phyloP scores from a whole-genome alignment of 345 rosid genomes.

The Camelina laxa region DNA sequence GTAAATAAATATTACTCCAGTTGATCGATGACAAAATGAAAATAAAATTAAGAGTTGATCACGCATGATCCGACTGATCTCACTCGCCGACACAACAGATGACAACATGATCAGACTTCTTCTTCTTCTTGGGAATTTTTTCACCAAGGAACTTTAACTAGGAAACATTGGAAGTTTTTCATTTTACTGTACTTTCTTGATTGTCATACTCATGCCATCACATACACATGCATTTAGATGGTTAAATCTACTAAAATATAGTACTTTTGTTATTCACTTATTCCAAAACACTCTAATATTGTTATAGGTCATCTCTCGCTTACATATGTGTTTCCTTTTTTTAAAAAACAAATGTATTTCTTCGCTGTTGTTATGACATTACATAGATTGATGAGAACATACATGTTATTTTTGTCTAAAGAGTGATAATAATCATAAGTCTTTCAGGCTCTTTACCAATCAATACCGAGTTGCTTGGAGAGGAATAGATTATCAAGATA shows the following conservation, averaged over 20 bases:
- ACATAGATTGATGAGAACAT: conserved; percentile 7
- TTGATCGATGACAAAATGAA: too few species aligned
- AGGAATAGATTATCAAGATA: conserved; percentile 72
- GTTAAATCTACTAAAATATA: neutral
- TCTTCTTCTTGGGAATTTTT: too few species aligned
- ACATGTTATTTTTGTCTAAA: conserved; percentile 18
- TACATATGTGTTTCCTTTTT: neutral
- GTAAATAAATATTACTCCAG: too few species aligned
- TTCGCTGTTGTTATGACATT: conserved; percentile 8
- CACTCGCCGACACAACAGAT: too few species aligned
- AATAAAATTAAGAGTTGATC: too few species aligned
- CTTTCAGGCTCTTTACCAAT: conserved; percentile 62
- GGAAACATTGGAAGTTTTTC: neutral
- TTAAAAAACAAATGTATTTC: too few species aligned
- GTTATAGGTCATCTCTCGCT: neutral
- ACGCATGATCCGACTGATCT: too few species aligned
- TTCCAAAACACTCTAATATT: too few species aligned
- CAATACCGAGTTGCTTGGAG: conserved; percentile 75
- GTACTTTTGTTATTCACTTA: neutral
- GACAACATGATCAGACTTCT: too few species aligned
- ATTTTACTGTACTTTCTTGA: neutral
- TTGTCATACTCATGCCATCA: neutral
- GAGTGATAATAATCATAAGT: neutral
- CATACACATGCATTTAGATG: neutral
- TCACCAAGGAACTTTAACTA: too few species aligned